Conservation (phyloP, 192 early-diverging fungal species). For the Chytriomyces sp. region DNA sequence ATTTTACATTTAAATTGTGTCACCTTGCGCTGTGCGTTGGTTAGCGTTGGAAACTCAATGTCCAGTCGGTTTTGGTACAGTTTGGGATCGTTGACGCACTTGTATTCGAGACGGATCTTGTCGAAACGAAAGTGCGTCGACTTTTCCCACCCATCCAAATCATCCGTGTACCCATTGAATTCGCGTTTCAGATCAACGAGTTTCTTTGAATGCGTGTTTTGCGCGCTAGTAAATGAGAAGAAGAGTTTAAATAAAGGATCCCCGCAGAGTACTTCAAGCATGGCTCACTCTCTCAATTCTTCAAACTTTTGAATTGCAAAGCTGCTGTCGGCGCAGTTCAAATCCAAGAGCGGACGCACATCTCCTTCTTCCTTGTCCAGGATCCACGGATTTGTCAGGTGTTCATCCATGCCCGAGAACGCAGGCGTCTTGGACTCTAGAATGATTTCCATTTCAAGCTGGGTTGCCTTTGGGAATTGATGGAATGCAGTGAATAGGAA, state of each 20-base stretch:
- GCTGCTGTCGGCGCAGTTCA: constrained; percentile 1
- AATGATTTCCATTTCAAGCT: constrained; percentile 15
- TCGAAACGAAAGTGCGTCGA: constrained; percentile 23
- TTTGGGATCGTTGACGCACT: neutral
- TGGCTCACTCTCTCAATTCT: constrained; percentile 12
- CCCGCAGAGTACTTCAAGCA: neutral
- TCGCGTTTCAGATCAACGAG: constrained; percentile 20
- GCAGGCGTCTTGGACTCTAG: neutral
- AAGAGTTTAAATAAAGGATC: neutral
- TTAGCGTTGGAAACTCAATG: constrained; percentile 19
- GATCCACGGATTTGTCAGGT: constrained; percentile 21
- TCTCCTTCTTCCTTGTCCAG: constrained; percentile 3
- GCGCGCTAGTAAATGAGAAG: neutral
- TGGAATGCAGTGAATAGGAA: neutral
- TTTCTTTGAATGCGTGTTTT: constrained; percentile 12
- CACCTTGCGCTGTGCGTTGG: constrained; percentile 12
- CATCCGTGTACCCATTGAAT: constrained; percentile 16
- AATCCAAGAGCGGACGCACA: constrained; percentile 1
- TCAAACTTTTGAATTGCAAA: constrained; percentile 16
- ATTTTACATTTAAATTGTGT: neutral
- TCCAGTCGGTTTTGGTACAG: constrained; percentile 18
- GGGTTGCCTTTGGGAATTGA: neutral
- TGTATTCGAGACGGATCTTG: constrained; percentile 24
- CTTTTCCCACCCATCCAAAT: constrained; percentile 10
- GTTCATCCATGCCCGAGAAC: neutral